phyloP scores from a whole-genome alignment of 2,329 filamentous ascomycete species.

The Verticillium klebahnii region DNA sequence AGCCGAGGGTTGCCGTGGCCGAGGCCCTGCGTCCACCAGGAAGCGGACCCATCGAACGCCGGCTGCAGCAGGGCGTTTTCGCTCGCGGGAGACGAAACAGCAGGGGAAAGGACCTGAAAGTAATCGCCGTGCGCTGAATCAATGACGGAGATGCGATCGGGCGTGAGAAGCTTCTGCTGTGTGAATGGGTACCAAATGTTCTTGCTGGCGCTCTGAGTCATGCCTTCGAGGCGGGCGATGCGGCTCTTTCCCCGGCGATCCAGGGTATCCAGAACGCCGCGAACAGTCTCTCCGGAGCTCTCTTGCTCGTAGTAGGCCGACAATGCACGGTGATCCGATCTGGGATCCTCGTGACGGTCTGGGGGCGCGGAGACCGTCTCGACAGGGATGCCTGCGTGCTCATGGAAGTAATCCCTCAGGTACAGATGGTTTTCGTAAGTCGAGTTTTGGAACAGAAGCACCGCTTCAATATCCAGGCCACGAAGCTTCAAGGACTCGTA shows the following conservation, averaged over 20 bases:
- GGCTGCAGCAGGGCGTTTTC: constrained; percentile 45
- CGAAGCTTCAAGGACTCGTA: constrained; percentile 74
- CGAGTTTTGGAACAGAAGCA: constrained; percentile 64
- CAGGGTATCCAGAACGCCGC: constrained; percentile 45
- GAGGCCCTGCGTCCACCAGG: constrained; percentile 88
- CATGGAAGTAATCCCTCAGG: constrained; percentile 61
- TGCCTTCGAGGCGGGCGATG: constrained; percentile 53
- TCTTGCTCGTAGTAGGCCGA: constrained; percentile 55
- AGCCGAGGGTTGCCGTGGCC: constrained; percentile 73
- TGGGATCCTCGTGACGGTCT: constrained; percentile 26
- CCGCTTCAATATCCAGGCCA: constrained; percentile 69
- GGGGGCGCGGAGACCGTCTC: constrained; percentile 59
- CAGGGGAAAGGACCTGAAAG: constrained; percentile 55
- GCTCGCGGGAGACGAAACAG: not conserved
- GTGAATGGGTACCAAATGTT: constrained; percentile 86
- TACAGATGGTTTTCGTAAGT: constrained; percentile 66
- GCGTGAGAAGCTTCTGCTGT: constrained; percentile 62
- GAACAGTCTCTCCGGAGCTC: constrained; percentile 31
- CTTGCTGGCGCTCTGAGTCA: constrained; percentile 56
- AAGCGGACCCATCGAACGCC: constrained; percentile 79
- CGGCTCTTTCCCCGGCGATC: constrained; percentile 49
- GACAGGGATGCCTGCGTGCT: constrained; percentile 52
- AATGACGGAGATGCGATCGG: constrained; percentile 65
- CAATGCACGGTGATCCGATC: constrained; percentile 55
- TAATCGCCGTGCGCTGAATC: constrained; percentile 77